Conservation (phyloP, 768 basidiomycete species). For the Suillus paluster region DNA sequence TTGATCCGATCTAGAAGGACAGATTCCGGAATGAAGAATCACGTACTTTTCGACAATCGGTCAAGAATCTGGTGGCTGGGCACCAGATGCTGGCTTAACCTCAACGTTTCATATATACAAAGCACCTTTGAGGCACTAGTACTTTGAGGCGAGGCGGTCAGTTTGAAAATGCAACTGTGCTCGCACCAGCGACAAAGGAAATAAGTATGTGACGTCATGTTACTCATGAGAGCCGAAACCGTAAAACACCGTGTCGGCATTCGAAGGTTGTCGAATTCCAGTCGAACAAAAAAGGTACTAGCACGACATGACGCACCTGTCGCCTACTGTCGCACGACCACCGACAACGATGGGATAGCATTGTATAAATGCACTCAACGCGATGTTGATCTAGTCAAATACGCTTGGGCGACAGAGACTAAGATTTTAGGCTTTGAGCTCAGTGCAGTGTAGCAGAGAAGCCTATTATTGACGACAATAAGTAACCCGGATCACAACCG, state of each 20-base stretch:
- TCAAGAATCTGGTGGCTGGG: neutral
- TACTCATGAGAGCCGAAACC: neutral
- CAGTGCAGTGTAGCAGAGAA: neutral
- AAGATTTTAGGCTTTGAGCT: neutral
- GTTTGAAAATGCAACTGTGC: neutral
- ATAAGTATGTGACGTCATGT: neutral
- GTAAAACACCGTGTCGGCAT: neutral
- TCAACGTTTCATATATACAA: neutral
- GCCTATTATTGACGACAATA: neutral
- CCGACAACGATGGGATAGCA: too few relatives aligned
- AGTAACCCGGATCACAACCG: neutral
- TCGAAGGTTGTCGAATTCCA: neutral
- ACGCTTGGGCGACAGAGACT: neutral
- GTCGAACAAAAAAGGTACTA: neutral
- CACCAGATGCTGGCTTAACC: neutral
- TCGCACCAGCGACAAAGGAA: neutral
- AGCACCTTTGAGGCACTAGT: neutral
- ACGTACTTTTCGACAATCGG: neutral
- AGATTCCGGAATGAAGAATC: neutral
- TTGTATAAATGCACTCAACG: too few relatives aligned
- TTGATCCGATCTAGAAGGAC: neutral
- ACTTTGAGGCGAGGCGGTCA: neutral
- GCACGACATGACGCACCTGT: neutral
- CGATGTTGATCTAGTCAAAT: too few relatives aligned
- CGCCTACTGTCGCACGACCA: neutral